Percentiles rank a stretch among this genome's conserved stretches.
Evolutionary conservation across 352 stramenopile genomes (phyloP).

Genomic region (Phytophthora capsici): DNA sequence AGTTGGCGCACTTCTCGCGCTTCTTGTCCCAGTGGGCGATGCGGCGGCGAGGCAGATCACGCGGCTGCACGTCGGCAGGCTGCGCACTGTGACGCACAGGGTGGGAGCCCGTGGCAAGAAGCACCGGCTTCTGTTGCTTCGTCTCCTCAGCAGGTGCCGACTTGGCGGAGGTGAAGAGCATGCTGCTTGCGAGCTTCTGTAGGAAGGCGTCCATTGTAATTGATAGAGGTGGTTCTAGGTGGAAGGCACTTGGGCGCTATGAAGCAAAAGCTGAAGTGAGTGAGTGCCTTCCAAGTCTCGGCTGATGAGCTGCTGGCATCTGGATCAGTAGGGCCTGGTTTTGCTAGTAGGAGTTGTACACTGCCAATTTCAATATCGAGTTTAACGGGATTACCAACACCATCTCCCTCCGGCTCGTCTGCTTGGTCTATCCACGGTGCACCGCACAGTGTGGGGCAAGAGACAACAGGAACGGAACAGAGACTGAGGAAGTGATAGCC

Average conservation of each 20-base stretch:
- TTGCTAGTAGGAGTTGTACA: conserved; percentile 31
- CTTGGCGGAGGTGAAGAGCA: conserved; percentile 40
- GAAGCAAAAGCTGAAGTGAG: conserved; percentile 57
- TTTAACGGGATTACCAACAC: conserved; percentile 35
- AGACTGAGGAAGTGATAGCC: conserved; percentile 18
- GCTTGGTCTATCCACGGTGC: conserved; percentile 17
- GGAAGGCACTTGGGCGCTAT: conserved; percentile 22
- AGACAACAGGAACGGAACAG: conserved; percentile 17
- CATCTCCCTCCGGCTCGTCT: conserved; percentile 38
- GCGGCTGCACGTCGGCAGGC: conserved; percentile 38
- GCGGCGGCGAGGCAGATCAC: conserved; percentile 37
- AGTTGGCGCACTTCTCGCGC: conserved; percentile 86
- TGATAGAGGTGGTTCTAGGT: neutral
- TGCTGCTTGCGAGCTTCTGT: conserved; percentile 39
- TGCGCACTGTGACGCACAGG: conserved; percentile 50
- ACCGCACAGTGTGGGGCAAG: conserved; percentile 8
- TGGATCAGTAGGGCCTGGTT: conserved; percentile 21
- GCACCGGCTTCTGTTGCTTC: conserved; percentile 36
- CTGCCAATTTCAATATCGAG: conserved; percentile 18
- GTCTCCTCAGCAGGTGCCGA: conserved; percentile 19
- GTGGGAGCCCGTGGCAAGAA: conserved; percentile 26
- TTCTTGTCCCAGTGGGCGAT: conserved; percentile 89
- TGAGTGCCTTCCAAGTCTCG: neutral
- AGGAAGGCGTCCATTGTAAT: conserved; percentile 55
- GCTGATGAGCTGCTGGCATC: conserved; percentile 4